Evolutionary conservation across 2,329 filamentous ascomycete species (phyloP), one percentile per base, ranked within the genome.

Genomic region (Neophaeococcomyces aloes): DNA sequence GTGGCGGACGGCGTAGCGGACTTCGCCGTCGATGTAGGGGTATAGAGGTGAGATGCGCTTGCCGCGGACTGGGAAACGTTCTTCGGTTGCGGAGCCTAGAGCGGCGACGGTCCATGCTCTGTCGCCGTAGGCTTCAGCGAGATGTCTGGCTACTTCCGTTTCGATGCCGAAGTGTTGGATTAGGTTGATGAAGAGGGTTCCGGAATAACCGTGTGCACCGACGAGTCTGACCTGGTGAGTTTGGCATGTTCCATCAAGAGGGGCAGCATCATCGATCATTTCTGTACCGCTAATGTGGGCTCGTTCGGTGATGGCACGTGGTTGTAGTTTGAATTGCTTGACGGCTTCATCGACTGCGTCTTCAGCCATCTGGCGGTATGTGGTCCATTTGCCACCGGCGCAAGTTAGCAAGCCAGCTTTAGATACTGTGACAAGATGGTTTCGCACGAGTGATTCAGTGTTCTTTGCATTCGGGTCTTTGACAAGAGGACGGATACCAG

Each of bases 81-180:
- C 68, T 45, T 83, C 76, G 1, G 86, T 94, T 0, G 84, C 79
- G 13, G 75, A 71, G 55, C 83, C 89, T 37, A 95, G 71, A 1
- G 84, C 77, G 7, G 85, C 87, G 17, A 95, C 86, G 13, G 83
- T 82, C 88, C 88, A 95, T 15, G 88, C 86, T 46, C 88, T 79
- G 65, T 95, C 88, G 53, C 89, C 88, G 60, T 95, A 96, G 45
- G 85, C 84, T 58, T 83, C 77, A 11, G 82, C 83, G 27, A 95
- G 73, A 64, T 95, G 87, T 66, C 86, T 84, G 34, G 88, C 88
- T 15, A 95, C 85, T 56, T 94, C 86, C 14, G 86, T 94, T 65
- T 94, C 88, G 45, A 95, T 68, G 50, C 86, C 86, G 59, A 86
- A 94, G 66, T 94, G 85, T 64, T 95, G 87, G 59, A 94, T 91